These are phyloP conservation scores for Oxyria digyna DNA, from an alignment of 148 eudicot species.

Conservation along the genomic window DNA sequence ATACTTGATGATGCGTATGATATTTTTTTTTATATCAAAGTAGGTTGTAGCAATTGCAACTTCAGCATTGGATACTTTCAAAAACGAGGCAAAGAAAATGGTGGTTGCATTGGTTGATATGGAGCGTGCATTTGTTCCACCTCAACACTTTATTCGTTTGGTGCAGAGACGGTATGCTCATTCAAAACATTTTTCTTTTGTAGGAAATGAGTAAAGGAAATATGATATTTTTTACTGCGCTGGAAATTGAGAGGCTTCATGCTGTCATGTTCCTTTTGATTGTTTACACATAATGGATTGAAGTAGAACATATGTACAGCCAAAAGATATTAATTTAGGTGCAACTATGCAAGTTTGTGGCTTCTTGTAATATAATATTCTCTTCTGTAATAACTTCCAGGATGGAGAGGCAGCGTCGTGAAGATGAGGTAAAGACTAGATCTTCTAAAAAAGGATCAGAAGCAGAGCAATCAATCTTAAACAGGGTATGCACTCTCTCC, in stretches of 20 bases:
- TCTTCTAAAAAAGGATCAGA: constrained; percentile 65
- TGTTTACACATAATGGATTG: neutral
- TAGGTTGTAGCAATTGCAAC: constrained; percentile 92
- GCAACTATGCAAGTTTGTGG: neutral
- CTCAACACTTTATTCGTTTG: constrained; percentile 95
- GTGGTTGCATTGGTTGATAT: constrained; percentile 94
- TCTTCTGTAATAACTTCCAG: constrained; percentile 23
- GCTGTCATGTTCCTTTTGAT: neutral
- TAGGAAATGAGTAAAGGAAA: neutral
- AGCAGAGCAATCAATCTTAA: constrained; percentile 66
- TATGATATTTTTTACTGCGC: neutral
- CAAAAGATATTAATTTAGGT: neutral
- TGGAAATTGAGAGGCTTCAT: neutral
- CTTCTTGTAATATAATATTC: neutral
- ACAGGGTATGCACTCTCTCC: constrained; percentile 43
- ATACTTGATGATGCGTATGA: neutral
- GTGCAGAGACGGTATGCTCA: constrained; percentile 87
- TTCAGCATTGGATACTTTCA: constrained; percentile 80
- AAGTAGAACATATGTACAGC: neutral
- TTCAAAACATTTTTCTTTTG: neutral
- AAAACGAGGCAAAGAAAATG: constrained; percentile 88
- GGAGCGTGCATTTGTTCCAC: constrained; percentile 99
- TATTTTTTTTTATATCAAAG: neutral
- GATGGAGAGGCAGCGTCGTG: constrained; percentile 98
- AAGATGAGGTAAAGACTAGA: constrained; percentile 71